Evolutionary conservation across 2,329 filamentous ascomycete species (phyloP), one percentile per base, ranked within the genome.

Genomic region (Xylariaceae sp.): DNA sequence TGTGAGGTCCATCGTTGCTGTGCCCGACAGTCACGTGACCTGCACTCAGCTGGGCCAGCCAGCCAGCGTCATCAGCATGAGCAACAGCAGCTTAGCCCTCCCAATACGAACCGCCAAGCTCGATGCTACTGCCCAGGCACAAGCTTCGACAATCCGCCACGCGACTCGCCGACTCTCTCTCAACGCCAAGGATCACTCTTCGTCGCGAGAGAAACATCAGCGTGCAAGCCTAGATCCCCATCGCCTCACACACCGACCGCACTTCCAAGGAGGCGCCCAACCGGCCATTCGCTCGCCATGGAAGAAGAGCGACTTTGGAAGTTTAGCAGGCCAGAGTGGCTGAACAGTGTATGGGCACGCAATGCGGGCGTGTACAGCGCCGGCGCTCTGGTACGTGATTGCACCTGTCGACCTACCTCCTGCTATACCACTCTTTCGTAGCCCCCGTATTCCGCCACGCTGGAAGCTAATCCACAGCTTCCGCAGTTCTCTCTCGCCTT

Each of bases 231-330:
- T 36, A 36, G 12, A 12, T 15, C 10, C 5, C 33, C 33, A 35
- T 35, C 22, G 22, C 22, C 22, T 36, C 33, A 36, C n/a, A n/a
- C n/a, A 36, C 33, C 12, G n/a, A 36, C 33, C 12, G 33, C 33
- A 12, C 33, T 5, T 36, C 33, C 33, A 36, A 15, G 15, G 5
- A 36, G 15, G 12, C 9, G 15, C 33, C 33, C 33, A 9, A 36
- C 15, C 12, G 5, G 15, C 10, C 33, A 5, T 9, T 36, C 12
- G 33, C 33, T 14, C 33, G 33, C 33, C 33, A 83, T 83, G 80
- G 78, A 82, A 55, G 81, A 85, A 58, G 81, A 85, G 52, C 79
- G 82, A 48, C 80, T 86, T 59, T 86, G 78, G 77, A 85, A 84
- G 72, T 86, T 86, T 64, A 68, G 75, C 67, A 77, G 72, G 74